Base-by-base conservation (phyloP, 176 grass and related monocot species). In the Panicum miliaceum region DNA sequence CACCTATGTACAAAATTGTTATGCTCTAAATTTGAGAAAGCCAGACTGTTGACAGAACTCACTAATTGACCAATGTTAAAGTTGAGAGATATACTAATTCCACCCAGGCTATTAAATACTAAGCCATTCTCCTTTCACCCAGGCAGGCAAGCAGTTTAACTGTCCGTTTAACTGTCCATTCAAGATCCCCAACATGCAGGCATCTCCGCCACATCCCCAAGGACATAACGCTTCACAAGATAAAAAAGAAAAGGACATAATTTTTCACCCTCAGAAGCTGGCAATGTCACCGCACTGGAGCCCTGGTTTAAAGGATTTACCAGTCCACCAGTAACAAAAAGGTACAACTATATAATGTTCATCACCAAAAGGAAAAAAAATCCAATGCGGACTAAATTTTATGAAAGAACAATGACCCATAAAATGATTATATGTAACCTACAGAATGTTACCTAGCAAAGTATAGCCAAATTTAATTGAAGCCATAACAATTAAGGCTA, bases 11-110 rank as follows among this genome's bases (percentile, higher is more conserved):
- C 10, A 45, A 70, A 37, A 63, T 11, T 40, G 16, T 26, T 11
- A 16, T 34, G 29, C 12, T 63, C 61, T 4, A 68, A 85, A 58
- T 79, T 64, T 78, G 15, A 79, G 25, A 57, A 69, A 69, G 12
- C 20, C 18, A 68, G 4, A 80, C 3, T 67, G 32, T 40, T 9
- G 7, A 53, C 1, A 25, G 5, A 23, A 54, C 46, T 26, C 47
- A 18, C 34, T 12, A 81, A 40, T 57, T 45, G 15, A 13, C 15
- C 64, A 75, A 32, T 5, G 12, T 16, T 56, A 32, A 34, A 67
- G 48, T 57, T 64, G 12, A 13, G 14, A 19, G 18, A 1, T 19
- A 18, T 43, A 27, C 13, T 56, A 29, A 29, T 64, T 54, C 68
- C 12, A 3, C 16, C 29, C 14, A 53, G 59, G 43, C 60, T n/a